Evolutionary conservation across 192 early-diverging fungal species (phyloP).

Genomic region (Spizellomyces sp.): DNA sequence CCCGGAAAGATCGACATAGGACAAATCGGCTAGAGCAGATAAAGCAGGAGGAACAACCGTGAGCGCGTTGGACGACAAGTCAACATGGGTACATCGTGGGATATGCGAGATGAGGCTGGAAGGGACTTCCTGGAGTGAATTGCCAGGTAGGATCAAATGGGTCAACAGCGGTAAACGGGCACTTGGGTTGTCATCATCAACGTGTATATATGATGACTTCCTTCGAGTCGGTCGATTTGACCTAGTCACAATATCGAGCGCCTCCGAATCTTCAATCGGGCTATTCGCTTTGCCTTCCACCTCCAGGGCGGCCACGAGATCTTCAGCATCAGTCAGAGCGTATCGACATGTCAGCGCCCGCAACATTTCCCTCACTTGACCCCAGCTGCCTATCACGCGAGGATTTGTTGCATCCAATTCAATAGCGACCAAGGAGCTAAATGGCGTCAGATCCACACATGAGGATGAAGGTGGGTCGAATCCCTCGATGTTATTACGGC

Average conservation of each 20-base stretch:
- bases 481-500: constrained; percentile 26
- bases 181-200: constrained; percentile 13
- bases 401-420: constrained; percentile 32
- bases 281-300: neutral
- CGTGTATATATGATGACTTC: neutral
- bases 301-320: constrained; percentile 7
- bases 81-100: constrained; percentile 23
- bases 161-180: constrained; percentile 24
- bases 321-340: constrained; percentile 21
- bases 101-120: constrained; percentile 13
- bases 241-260: no score
- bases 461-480: constrained; percentile 1
- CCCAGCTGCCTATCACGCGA: constrained; percentile 23
- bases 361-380: constrained; percentile 9
- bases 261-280: neutral
- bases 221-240: neutral
- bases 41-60: constrained; percentile 24
- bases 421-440: constrained; percentile 13
- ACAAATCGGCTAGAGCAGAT: constrained; percentile 20
- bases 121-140: constrained; percentile 21
- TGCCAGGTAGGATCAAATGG: constrained; percentile 28
- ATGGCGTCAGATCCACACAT: constrained; percentile 7
- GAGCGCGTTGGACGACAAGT: constrained; percentile 37
- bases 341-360: constrained; percentile 23
- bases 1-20: constrained; percentile 14